Conservation (phyloP, 805 yeast species). For the Candida montana region DNA sequence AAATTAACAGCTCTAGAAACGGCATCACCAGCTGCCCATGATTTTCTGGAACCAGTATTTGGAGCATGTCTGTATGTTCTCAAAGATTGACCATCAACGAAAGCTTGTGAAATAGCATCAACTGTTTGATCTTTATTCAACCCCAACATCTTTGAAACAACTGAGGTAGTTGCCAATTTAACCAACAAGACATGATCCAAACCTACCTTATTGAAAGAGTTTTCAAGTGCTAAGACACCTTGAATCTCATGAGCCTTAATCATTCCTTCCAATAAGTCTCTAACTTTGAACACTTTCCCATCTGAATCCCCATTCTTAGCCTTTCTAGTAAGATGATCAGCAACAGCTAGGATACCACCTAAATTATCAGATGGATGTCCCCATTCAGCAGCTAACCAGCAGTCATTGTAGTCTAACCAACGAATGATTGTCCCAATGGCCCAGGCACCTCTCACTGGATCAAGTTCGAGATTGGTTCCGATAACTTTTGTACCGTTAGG, state of each 20-base stretch:
- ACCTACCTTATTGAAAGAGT: constrained; percentile 56
- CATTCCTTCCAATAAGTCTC: constrained; percentile 51
- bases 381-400: constrained; percentile 70
- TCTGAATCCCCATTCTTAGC: constrained; percentile 35
- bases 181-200: constrained; percentile 56
- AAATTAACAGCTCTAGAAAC: constrained; percentile 53
- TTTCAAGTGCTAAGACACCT: constrained; percentile 53
- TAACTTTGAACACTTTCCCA: constrained; percentile 40
- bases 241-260: constrained; percentile 61
- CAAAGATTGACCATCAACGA: constrained; percentile 54
- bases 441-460: constrained; percentile 56
- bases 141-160: constrained; percentile 51
- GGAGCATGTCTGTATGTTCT: constrained; percentile 63
- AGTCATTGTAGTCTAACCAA: constrained; percentile 59
- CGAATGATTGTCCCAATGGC: constrained; percentile 51
- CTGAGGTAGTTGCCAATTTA: constrained; percentile 57
- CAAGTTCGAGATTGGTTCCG: constrained; percentile 46
- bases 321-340: constrained; percentile 48
- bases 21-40: constrained; percentile 69
- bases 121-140: constrained; percentile 44
- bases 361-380: constrained; percentile 61
- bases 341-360: constrained; percentile 54
- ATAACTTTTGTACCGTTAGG: constrained; percentile 52
- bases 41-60: constrained; percentile 56
- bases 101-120: constrained; percentile 54